Evolutionary conservation across 768 basidiomycete species (phyloP).

Genomic region (Suillus variegatus): DNA sequence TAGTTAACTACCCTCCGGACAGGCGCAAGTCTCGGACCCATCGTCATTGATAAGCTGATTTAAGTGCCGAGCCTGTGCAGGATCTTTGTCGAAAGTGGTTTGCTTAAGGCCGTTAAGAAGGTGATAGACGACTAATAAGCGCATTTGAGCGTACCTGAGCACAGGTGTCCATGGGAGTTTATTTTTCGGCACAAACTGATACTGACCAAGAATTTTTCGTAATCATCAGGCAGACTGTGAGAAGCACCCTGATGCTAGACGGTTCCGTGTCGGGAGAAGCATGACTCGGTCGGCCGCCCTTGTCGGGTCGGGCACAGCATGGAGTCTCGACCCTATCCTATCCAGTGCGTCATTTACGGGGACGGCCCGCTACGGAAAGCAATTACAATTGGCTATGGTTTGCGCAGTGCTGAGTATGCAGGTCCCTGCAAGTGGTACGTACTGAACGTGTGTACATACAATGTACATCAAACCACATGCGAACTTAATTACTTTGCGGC

Average conservation of each 20-base stretch:
- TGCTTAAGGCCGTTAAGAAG: conserved; percentile 9
- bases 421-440: neutral
- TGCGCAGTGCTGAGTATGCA: too few species aligned
- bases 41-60: neutral
- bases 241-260: neutral
- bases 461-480: neutral
- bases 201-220: too few species aligned
- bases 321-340: neutral
- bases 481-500: neutral
- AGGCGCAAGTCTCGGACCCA: neutral
- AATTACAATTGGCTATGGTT: too few species aligned
- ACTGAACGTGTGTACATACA: neutral
- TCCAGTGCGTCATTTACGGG: neutral
- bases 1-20: neutral
- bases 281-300: neutral
- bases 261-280: conserved; percentile 4
- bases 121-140: conserved; percentile 10
- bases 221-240: neutral
- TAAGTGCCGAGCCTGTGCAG: conserved; percentile 3
- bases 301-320: neutral
- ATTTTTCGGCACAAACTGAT: too few species aligned
- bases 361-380: too few species aligned
- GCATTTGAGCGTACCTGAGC: conserved; percentile 1
- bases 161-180: too few species aligned
- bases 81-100: neutral